Evolutionary conservation across 2,329 filamentous ascomycete genomes (phyloP).

Genomic region (Myriosclerotinia duriaeana): DNA sequence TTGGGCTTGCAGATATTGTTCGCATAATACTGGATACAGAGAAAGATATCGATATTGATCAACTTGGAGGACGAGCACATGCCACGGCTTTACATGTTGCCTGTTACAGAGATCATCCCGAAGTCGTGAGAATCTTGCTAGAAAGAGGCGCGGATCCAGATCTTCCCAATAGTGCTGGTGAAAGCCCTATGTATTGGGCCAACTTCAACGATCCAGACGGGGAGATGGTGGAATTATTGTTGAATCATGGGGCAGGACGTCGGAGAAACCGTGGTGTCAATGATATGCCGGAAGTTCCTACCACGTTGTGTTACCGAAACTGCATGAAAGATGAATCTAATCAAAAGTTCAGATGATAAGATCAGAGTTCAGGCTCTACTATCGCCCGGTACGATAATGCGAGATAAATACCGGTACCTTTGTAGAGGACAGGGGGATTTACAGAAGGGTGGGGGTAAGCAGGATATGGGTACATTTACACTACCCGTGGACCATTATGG

Average conservation of each 20-base stretch:
- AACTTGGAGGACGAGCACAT: slow-evolving; percentile 28
- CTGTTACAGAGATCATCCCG: slow-evolving; percentile 27
- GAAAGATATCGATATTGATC: slow-evolving; percentile 27
- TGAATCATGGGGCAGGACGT: slow-evolving; percentile 28
- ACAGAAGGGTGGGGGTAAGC: not conserved
- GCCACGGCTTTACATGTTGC: slow-evolving; percentile 33
- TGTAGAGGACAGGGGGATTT: slow-evolving; percentile 5
- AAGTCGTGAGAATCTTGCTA: slow-evolving; percentile 30
- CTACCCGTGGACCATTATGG: not conserved
- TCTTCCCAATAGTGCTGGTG: slow-evolving; percentile 22
- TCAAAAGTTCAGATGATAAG: too few species aligned
- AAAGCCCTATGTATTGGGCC: slow-evolving; percentile 31
- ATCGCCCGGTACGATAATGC: not conserved
- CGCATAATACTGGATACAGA: slow-evolving; percentile 28
- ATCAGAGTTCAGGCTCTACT: not conserved
- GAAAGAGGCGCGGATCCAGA: slow-evolving; percentile 32
- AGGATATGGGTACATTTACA: not conserved
- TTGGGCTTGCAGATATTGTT: slow-evolving; percentile 30
- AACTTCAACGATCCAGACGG: not conserved
- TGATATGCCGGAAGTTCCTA: too few species aligned
- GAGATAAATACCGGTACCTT: not conserved
- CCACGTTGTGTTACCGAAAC: not conserved
- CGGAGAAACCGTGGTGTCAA: not conserved
- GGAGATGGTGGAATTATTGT: slow-evolving; percentile 28
- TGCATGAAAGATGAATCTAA: not conserved